Conservation (phyloP, 768 basidiomycete species). For the Psilocybe azurescens region DNA sequence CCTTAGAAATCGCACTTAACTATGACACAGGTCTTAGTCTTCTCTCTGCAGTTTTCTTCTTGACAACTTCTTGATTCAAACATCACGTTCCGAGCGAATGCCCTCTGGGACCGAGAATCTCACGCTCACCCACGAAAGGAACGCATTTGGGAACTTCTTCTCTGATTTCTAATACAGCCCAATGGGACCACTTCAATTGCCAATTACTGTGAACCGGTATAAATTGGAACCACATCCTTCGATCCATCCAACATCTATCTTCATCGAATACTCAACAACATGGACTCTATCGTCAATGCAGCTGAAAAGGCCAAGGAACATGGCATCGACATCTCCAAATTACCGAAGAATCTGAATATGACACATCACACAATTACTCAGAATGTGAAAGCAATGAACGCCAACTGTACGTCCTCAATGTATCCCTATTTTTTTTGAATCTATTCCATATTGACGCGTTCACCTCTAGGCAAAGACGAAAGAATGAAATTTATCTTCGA, state of each 20-base stretch:
- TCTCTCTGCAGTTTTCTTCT: too few relatives aligned
- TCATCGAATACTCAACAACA: background rate
- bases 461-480: constrained; percentile 31
- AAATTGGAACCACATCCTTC: background rate
- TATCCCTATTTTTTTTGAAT: too few relatives aligned
- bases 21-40: too few relatives aligned
- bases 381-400: constrained; percentile 44
- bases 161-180: constrained; percentile 4
- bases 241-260: background rate
- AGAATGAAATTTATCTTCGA: constrained; percentile 49
- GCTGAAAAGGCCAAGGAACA: constrained; percentile 35
- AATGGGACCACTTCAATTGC: background rate
- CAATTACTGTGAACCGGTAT: background rate
- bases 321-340: constrained; percentile 45
- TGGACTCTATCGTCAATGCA: constrained; percentile 33
- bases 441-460: too few relatives aligned
- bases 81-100: background rate
- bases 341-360: constrained; percentile 46
- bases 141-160: background rate
- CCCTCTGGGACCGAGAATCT: background rate
- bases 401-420: constrained; percentile 37
- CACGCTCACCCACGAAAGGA: constrained; percentile 6
- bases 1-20: too few relatives aligned
- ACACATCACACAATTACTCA: constrained; percentile 45
- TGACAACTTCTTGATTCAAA: background rate